Conservation (phyloP, 257 asterid species). For the Penstemon eatonii region DNA sequence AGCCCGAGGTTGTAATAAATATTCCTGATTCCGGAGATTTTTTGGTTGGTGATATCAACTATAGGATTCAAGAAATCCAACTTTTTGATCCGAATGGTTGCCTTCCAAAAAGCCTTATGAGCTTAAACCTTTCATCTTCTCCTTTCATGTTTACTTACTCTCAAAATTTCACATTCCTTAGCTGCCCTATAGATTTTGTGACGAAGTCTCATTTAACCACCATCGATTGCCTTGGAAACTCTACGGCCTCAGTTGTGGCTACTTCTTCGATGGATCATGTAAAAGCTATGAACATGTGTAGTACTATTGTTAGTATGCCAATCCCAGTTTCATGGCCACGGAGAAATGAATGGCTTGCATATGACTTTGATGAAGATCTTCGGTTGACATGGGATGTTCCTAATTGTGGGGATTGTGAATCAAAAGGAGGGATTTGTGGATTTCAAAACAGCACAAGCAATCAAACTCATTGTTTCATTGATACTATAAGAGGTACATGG, state of each 20-base stretch:
- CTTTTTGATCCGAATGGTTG: conserved; percentile 58
- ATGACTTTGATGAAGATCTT: conserved; percentile 31
- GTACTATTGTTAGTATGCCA: conserved; percentile 24
- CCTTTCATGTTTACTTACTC: conserved; percentile 44
- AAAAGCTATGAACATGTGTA: conserved; percentile 46
- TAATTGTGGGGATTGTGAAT: conserved; percentile 42
- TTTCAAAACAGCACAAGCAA: conserved; percentile 31
- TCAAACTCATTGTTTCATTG: conserved; percentile 29
- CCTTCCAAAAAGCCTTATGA: conserved; percentile 51
- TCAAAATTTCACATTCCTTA: conserved; percentile 53
- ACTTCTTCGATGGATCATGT: conserved; percentile 38
- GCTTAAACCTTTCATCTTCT: conserved; percentile 49
- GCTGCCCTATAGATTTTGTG: conserved; percentile 43
- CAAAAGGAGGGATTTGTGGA: conserved; percentile 46
- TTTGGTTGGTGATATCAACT: conserved; percentile 50
- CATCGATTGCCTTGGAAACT: conserved; percentile 67
- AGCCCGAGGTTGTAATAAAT: conserved; percentile 27
- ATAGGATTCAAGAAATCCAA: conserved; percentile 48
- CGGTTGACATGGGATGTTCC: conserved; percentile 45
- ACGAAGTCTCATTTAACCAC: conserved; percentile 17
- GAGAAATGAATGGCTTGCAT: conserved; percentile 28
- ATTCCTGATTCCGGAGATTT: conserved; percentile 61
- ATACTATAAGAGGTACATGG: conserved; percentile 34
- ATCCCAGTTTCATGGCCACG: conserved; percentile 49
- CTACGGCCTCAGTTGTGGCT: conserved; percentile 47